phyloP scores from a whole-genome alignment of 768 basidiomycete species.

The Daedalea quercina region DNA sequence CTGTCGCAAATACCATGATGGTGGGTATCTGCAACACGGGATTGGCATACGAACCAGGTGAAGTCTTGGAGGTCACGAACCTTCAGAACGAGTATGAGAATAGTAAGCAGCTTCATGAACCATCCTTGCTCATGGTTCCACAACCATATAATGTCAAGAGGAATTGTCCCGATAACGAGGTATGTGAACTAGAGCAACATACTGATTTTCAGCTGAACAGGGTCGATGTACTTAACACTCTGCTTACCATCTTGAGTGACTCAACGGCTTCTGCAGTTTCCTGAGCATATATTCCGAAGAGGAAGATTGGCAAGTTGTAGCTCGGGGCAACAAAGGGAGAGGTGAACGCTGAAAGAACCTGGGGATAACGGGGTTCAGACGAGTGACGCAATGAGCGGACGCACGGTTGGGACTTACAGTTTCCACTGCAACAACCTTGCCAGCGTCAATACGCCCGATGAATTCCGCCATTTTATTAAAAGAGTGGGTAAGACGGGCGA shows the following conservation, averaged over 20 bases:
- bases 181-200: constrained; percentile 47
- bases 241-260: constrained; percentile 55
- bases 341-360: constrained; percentile 59
- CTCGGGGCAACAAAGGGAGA: constrained; percentile 50
- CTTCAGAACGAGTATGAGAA: constrained; percentile 32
- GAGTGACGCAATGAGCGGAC: not conserved
- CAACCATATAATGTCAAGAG: constrained; percentile 74
- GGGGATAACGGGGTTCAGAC: not conserved
- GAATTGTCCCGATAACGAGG: constrained; percentile 49
- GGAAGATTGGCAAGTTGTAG: constrained; percentile 80
- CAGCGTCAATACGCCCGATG: constrained; percentile 63
- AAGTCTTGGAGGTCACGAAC: constrained; percentile 13
- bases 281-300: constrained; percentile 71
- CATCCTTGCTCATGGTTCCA: constrained; percentile 45
- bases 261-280: constrained; percentile 60
- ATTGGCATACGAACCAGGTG: no score
- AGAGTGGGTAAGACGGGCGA: not conserved
- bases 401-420: constrained; percentile 38
- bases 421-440: constrained; percentile 56
- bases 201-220: not conserved
- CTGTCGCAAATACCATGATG: constrained; percentile 25
- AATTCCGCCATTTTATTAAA: constrained; percentile 48
- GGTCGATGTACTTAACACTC: no score
- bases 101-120: constrained; percentile 47
- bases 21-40: constrained; percentile 27